Evolutionary conservation across 306 rosid species (phyloP).

Genomic region (Medicago lupulina): DNA sequence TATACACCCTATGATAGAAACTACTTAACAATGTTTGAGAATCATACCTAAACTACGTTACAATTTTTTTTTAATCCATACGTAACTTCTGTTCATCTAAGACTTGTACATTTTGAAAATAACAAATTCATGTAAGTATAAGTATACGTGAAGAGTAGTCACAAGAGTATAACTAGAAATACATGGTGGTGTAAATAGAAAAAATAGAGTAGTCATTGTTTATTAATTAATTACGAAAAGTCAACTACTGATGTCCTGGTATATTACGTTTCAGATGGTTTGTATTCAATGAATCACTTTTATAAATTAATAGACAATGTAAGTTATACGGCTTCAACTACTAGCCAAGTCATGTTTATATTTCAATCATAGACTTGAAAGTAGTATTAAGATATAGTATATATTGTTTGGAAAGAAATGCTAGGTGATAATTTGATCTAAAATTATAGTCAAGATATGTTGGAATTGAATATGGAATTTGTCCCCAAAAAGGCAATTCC

Average conservation of each 20-base stretch:
- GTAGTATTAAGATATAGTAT: background rate
- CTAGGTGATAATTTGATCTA: conserved; percentile 13
- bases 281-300: background rate
- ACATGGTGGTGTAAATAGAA: background rate
- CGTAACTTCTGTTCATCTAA: too few species aligned
- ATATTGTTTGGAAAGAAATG: conserved; percentile 3
- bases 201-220: background rate
- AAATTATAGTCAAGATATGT: too few species aligned
- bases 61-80: too few species aligned
- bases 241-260: background rate
- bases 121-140: too few species aligned
- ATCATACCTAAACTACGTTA: too few species aligned
- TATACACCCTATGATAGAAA: background rate
- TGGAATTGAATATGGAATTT: conserved; percentile 9
- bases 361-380: background rate
- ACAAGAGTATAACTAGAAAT: too few species aligned
- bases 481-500: conserved; percentile 12
- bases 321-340: too few species aligned
- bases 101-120: too few species aligned
- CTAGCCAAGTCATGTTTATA: too few species aligned
- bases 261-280: conserved; percentile 5
- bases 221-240: conserved; percentile 2
- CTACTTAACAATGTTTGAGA: too few species aligned
- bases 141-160: too few species aligned
- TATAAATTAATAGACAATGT: background rate